phyloP scores from a whole-genome alignment of 164 flowering plant species.

The Aristolochia fimbriata region DNA sequence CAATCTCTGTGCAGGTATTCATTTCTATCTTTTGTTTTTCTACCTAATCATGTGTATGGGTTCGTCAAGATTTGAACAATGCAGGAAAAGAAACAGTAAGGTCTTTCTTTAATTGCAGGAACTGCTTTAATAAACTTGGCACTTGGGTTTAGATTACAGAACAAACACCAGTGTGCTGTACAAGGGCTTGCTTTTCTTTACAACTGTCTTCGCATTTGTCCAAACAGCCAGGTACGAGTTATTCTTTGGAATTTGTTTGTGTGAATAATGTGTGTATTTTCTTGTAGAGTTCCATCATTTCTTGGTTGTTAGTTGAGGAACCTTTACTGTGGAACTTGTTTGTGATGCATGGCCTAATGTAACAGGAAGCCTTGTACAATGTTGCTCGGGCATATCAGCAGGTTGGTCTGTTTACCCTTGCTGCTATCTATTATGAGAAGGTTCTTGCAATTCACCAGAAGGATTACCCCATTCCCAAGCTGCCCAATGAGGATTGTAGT shows the following conservation, averaged over 20 bases:
- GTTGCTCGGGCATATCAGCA: conserved; percentile 89
- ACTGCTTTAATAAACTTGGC: conserved; percentile 75
- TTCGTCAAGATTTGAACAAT: background rate
- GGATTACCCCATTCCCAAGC: conserved; percentile 65
- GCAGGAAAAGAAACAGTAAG: background rate
- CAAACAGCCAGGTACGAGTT: conserved; percentile 56
- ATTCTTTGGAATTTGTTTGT: background rate
- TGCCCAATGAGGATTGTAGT: conserved; percentile 37
- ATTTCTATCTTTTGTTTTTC: background rate
- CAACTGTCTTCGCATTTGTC: conserved; percentile 48
- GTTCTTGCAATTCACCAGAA: conserved; percentile 48
- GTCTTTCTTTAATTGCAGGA: conserved; percentile 27
- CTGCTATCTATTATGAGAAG: conserved; percentile 67
- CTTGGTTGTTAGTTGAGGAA: background rate
- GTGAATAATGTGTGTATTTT: background rate
- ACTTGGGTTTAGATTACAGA: conserved; percentile 68
- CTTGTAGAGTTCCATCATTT: background rate
- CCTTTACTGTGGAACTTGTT: background rate
- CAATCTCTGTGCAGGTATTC: conserved; percentile 78
- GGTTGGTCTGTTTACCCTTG: conserved; percentile 70
- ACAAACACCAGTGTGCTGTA: conserved; percentile 60
- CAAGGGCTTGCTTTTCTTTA: conserved; percentile 83
- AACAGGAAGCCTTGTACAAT: conserved; percentile 79
- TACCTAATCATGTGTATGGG: no score
- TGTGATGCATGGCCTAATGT: background rate